phyloP scores from a whole-genome alignment of 805 yeast species.

The Wickerhamomyces xylosicus region DNA sequence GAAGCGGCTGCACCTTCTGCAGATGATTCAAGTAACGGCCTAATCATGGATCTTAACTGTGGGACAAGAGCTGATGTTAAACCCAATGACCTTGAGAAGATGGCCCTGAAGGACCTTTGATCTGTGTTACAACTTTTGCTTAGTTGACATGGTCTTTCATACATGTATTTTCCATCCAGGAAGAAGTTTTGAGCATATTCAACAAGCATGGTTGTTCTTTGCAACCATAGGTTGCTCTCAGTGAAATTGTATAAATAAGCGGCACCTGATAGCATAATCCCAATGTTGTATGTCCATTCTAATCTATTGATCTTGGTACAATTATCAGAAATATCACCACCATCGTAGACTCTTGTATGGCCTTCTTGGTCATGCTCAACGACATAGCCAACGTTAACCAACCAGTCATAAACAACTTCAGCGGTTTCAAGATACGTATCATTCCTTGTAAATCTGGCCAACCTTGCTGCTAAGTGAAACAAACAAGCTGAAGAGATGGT shows the following conservation, averaged over 20 bases:
- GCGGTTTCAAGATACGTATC: constrained; percentile 45
- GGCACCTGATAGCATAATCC: constrained; percentile 52
- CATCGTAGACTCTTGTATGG: constrained; percentile 39
- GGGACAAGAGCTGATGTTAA: constrained; percentile 49
- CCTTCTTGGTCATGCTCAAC: constrained; percentile 18
- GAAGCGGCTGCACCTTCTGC: constrained; percentile 62
- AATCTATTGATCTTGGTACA: constrained; percentile 37
- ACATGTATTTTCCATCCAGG: constrained; percentile 36
- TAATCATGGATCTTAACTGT: constrained; percentile 30
- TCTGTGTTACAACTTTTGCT: constrained; percentile 55
- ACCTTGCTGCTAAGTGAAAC: constrained; percentile 51
- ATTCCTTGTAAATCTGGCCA: constrained; percentile 51
- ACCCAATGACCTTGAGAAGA: constrained; percentile 54
- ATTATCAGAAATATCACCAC: constrained; percentile 40
- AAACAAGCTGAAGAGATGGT: constrained; percentile 54
- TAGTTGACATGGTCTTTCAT: constrained; percentile 52
- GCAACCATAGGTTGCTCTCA: constrained; percentile 37
- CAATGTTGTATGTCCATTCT: constrained; percentile 67
- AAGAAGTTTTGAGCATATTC: constrained; percentile 25
- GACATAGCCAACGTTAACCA: constrained; percentile 39
- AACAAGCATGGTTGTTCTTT: constrained; percentile 25
- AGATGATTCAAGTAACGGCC: constrained; percentile 32
- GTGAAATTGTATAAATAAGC: constrained; percentile 63
- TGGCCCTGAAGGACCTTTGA: constrained; percentile 66
- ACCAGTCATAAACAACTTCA: constrained; percentile 48